phyloP scores from a whole-genome alignment of 345 rosid species.

The Gossypioides kirkii region DNA sequence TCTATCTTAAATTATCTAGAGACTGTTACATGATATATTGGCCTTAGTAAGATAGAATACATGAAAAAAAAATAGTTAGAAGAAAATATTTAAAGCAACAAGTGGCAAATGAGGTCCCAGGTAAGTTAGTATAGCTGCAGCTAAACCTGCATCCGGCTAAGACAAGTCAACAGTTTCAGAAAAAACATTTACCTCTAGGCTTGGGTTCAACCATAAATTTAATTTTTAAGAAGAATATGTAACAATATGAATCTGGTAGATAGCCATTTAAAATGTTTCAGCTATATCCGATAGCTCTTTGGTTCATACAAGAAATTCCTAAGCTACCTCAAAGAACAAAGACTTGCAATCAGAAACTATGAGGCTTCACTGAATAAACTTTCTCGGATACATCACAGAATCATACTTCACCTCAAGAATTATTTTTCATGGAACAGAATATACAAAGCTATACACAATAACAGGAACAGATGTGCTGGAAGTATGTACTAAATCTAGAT shows the following conservation, averaged over 20 bases:
- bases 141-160: neutral
- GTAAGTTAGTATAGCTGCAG: neutral
- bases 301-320: neutral
- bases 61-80: neutral
- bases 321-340: neutral
- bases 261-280: neutral
- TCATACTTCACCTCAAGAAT: neutral
- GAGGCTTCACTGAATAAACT: neutral
- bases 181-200: neutral
- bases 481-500: neutral
- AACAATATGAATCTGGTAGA: conserved; percentile 1
- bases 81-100: conserved; percentile 4
- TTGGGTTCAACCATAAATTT: neutral
- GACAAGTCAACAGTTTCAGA: neutral
- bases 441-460: neutral
- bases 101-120: neutral
- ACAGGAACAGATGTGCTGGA: neutral
- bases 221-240: neutral
- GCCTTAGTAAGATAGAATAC: neutral
- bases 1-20: neutral
- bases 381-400: neutral
- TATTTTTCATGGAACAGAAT: neutral
- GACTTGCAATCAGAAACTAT: neutral
- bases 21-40: neutral
- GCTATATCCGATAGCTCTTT: neutral